These are phyloP conservation scores for Kwoniella newhampshirensis DNA, from an alignment of 768 basidiomycete genomes.

Conservation along the genomic window DNA sequence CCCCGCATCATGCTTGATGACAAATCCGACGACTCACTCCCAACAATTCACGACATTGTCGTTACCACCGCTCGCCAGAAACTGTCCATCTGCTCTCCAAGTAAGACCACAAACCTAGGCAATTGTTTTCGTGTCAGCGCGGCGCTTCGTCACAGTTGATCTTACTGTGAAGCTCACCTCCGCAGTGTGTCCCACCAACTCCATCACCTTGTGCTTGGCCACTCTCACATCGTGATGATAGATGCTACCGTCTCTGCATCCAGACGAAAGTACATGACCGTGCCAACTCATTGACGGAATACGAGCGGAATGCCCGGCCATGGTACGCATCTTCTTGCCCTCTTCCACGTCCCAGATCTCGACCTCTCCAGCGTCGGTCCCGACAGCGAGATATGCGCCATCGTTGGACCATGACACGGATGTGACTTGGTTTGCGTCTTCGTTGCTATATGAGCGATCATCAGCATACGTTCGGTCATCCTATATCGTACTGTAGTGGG, in stretches of 20 bases:
- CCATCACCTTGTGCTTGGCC: conserved; percentile 81
- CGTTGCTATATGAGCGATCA: conserved; percentile 17
- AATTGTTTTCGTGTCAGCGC: not conserved
- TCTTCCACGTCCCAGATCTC: conserved; percentile 89
- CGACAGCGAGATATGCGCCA: conserved; percentile 61
- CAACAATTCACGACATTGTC: conserved; percentile 98
- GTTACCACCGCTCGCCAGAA: conserved; percentile 92
- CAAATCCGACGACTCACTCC: conserved; percentile 66
- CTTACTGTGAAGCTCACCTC: conserved; percentile 71
- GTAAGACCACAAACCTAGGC: conserved; percentile 68
- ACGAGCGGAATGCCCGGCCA: conserved; percentile 77
- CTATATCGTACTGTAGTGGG: too few species aligned
- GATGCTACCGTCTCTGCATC: conserved; percentile 90
- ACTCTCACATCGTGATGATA: conserved; percentile 95
- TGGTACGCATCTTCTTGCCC: conserved; percentile 78
- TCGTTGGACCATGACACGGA: conserved; percentile 55
- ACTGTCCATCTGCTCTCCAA: conserved; percentile 80
- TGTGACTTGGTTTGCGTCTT: conserved; percentile 38
- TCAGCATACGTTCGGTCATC: not conserved
- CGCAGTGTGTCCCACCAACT: conserved; percentile 82
- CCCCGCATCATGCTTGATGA: conserved; percentile 31
- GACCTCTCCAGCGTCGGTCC: conserved; percentile 74
- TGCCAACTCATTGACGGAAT: conserved; percentile 85
- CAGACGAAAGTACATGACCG: conserved; percentile 78
- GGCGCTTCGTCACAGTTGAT: too few species aligned